Evolutionary conservation across 2,329 filamentous ascomycete genomes (phyloP).

Genomic region (Capronia epimyces): DNA sequence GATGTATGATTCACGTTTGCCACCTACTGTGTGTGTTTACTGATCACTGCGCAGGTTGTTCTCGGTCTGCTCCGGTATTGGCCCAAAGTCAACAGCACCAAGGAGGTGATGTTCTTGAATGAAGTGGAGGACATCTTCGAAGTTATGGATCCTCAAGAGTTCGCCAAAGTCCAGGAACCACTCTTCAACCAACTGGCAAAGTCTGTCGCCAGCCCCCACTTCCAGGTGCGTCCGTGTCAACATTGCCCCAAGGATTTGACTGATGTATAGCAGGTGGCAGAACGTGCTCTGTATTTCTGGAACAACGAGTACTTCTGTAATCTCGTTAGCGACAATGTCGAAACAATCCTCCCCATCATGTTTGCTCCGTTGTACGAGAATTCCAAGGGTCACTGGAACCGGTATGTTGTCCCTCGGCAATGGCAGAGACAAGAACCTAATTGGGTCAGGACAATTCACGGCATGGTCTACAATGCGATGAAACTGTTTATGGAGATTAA

Average conservation of each 20-base stretch:
- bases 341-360: slow-evolving; percentile 98
- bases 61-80: slow-evolving; percentile 91
- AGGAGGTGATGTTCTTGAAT: slow-evolving; percentile 99
- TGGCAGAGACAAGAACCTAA: slow-evolving; percentile 31
- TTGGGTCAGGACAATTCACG: slow-evolving; percentile 77
- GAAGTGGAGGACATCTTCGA: slow-evolving; percentile 99
- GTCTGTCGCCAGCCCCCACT: slow-evolving; percentile 95
- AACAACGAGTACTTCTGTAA: slow-evolving; percentile 99
- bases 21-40: slow-evolving; percentile 5
- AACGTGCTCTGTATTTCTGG: slow-evolving; percentile 98
- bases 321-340: slow-evolving; percentile 95
- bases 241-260: neutral
- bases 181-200: slow-evolving; percentile 96
- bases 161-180: slow-evolving; percentile 96
- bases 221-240: slow-evolving; percentile 57
- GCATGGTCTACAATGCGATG: slow-evolving; percentile 99
- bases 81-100: slow-evolving; percentile 99
- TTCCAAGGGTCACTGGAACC: slow-evolving; percentile 98
- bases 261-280: slow-evolving; percentile 60
- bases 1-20: slow-evolving; percentile 56
- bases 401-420: slow-evolving; percentile 50
- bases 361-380: slow-evolving; percentile 98
- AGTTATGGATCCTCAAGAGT: slow-evolving; percentile 98
- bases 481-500: slow-evolving; percentile 99
- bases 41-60: slow-evolving; percentile 61